Base-by-base conservation (phyloP, 2,329 filamentous ascomycete genomes). In the Aspergillus sp. region DNA sequence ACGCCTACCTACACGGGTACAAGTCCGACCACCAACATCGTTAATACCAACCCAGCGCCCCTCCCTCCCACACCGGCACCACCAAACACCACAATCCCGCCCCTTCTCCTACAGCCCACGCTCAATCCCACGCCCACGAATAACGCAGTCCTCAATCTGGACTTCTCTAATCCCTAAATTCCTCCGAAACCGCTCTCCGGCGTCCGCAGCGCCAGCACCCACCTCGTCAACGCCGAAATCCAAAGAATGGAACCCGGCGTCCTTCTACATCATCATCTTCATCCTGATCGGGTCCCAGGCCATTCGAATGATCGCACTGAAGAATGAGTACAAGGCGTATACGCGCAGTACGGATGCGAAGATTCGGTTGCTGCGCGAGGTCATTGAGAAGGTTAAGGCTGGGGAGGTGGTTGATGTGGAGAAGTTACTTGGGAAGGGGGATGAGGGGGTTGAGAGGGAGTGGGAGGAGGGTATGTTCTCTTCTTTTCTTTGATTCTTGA, bases 241-340 rank as follows among this genome's bases (percentile, higher is more conserved):
- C 17, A 89, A 86, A 72, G 85, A 87, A 68, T 91, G 89, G 88
- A 94, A 94, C 69, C 91, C 91, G 3, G 90, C 90, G 22, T 93
- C 89, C 0, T 94, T 92, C 72, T 95, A 89, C 76, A 91, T 94
- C 68, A 82, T 89, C 69, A 91, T 94, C 65, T 93, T 93, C 71
- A 82, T 93, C 46, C 84, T 98, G 65, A 94, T 98, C 66, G 96
- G 96, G 4, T 97, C 92, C 64, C 96, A 97, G 83, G 91, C 94
- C 15, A 97, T 99, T 69, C 91, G 97, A 71, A 91, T 95, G 84
- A 89, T 99, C 72, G 84, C 88, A 41, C 76, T 98, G 70, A 90
- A 89, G 70, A 91, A 91, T 69, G 89, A 93, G 54, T 90, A 89
- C 72, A 83, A 84, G 34, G 87, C 88, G 9, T 93, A 91, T 69